These are phyloP conservation scores for Vigna radiata DNA, from an alignment of 306 rosid species.

Conservation along the genomic window DNA sequence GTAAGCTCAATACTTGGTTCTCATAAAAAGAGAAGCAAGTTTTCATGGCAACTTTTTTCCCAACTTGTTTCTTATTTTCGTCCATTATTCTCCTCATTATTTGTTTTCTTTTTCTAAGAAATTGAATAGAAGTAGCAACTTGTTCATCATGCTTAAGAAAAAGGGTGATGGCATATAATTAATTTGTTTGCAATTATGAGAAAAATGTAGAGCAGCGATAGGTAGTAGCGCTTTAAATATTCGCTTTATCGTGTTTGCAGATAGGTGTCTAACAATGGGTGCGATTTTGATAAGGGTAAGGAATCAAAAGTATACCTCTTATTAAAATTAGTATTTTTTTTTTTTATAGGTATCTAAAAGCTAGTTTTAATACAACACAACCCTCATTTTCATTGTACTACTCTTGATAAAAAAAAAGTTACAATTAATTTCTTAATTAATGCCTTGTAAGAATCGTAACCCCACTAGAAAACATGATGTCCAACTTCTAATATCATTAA, in stretches of 20 bases:
- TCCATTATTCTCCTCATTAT: neutral
- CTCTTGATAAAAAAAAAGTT: neutral
- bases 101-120: neutral
- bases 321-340: neutral
- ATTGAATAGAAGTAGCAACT: conserved; percentile 26
- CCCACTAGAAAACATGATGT: neutral
- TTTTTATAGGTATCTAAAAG: no score
- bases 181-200: conserved; percentile 13
- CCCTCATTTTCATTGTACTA: neutral
- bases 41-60: conserved; percentile 16
- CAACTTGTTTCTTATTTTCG: neutral
- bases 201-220: neutral
- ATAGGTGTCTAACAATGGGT: conserved; percentile 25
- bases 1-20: neutral
- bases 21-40: neutral
- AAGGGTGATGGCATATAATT: conserved; percentile 14
- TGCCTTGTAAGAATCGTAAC: no score
- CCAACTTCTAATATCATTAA: neutral
- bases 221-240: conserved; percentile 12
- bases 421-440: neutral
- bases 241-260: conserved; percentile 12
- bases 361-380: neutral
- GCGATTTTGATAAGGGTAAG: neutral
- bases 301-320: neutral
- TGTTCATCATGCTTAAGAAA: conserved; percentile 22